These are phyloP conservation scores for Knoxia roxburghii DNA, from an alignment of 257 asterid species.

Conservation along the genomic window DNA sequence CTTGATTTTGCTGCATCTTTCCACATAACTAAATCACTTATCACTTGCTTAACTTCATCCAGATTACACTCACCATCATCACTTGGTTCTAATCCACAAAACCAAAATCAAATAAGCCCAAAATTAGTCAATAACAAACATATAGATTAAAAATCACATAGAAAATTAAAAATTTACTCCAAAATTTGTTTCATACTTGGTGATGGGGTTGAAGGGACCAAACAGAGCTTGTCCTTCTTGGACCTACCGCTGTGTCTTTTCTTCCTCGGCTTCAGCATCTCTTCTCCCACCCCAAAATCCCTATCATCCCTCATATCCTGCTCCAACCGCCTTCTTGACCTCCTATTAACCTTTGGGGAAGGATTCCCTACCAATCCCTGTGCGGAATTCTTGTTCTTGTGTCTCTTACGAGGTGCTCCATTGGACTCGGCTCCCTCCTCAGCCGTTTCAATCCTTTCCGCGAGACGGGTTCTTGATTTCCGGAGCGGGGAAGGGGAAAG, in stretches of 20 bases:
- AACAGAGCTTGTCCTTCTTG: slow-evolving; percentile 44
- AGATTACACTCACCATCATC: slow-evolving; percentile 42
- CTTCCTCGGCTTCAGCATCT: slow-evolving; percentile 53
- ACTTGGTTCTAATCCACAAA: slow-evolving; percentile 24
- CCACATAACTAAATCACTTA: slow-evolving; percentile 81
- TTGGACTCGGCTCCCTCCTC: slow-evolving; percentile 45
- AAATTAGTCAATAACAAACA: background rate
- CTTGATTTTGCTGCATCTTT: slow-evolving; percentile 87
- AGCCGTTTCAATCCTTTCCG: slow-evolving; percentile 42
- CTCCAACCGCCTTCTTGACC: slow-evolving; percentile 61
- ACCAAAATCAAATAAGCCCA: background rate
- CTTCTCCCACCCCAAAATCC: slow-evolving; percentile 55
- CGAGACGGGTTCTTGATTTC: slow-evolving; percentile 43
- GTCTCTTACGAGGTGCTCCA: slow-evolving; percentile 40
- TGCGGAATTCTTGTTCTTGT: slow-evolving; percentile 39
- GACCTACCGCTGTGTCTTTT: slow-evolving; percentile 53
- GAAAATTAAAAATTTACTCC: background rate
- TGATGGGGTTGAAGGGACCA: slow-evolving; percentile 33
- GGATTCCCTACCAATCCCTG: slow-evolving; percentile 23
- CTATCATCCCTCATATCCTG: slow-evolving; percentile 64
- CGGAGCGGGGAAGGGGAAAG: slow-evolving; percentile 65
- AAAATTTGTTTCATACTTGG: slow-evolving; percentile 40
- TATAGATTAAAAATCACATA: background rate
- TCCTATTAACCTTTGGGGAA: slow-evolving; percentile 55
- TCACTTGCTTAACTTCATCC: slow-evolving; percentile 42